Conservation (phyloP, 2,329 filamentous ascomycete genomes). For the Tolypocladium amazonense region DNA sequence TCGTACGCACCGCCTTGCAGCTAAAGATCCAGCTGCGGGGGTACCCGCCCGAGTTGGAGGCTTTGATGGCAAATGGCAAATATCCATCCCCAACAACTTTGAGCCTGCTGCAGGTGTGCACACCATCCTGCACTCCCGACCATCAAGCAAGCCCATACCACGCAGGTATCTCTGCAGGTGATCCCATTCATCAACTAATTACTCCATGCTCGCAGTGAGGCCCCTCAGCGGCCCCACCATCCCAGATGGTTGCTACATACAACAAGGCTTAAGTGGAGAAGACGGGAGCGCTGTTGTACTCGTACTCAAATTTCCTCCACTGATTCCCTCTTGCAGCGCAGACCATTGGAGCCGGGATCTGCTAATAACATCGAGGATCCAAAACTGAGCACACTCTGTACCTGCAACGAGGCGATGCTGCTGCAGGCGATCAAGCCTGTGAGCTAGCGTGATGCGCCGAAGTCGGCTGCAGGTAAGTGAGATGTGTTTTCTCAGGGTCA, state of each 20-base stretch:
- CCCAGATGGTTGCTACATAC: background rate
- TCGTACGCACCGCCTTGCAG: background rate
- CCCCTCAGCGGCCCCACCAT: background rate
- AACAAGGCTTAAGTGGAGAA: background rate
- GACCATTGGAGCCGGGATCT: background rate
- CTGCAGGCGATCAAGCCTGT: background rate
- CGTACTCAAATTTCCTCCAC: background rate
- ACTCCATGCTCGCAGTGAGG: background rate
- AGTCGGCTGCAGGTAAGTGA: too few relatives aligned
- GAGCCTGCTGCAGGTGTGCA: background rate
- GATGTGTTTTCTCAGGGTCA: too few relatives aligned
- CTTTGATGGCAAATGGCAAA: background rate
- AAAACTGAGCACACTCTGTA: background rate
- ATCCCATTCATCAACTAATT: background rate
- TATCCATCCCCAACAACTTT: background rate
- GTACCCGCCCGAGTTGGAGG: background rate
- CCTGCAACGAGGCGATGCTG: background rate
- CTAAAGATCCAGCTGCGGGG: background rate
- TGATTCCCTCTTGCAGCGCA: background rate
- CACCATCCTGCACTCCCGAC: background rate
- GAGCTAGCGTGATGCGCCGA: too few relatives aligned
- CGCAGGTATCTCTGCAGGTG: background rate
- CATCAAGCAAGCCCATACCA: background rate
- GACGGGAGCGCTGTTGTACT: background rate
- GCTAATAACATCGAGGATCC: background rate